Evolutionary conservation across 305 asterid species (phyloP).

Genomic region (Salvia sclarea): DNA sequence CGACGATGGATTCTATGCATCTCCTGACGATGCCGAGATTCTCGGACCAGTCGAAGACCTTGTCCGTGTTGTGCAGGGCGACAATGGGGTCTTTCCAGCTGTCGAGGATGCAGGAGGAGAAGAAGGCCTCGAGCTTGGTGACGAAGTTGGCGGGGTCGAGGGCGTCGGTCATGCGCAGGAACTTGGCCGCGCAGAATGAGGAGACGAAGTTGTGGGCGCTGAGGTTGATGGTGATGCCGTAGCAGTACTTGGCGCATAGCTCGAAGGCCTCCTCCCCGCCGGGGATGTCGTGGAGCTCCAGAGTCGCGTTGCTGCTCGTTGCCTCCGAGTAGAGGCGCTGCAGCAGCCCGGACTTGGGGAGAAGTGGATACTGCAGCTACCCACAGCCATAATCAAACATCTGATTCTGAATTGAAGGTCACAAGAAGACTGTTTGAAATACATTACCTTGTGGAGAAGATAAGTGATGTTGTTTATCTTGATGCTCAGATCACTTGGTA

Average conservation of each 20-base stretch:
- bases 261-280: slow-evolving; percentile 83
- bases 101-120: slow-evolving; percentile 68
- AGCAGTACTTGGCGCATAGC: slow-evolving; percentile 79
- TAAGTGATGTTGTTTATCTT: slow-evolving; percentile 54
- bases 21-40: slow-evolving; percentile 65
- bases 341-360: slow-evolving; percentile 68
- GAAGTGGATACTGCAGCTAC: slow-evolving; percentile 56
- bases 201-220: slow-evolving; percentile 68
- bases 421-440: too few species aligned
- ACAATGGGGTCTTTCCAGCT: slow-evolving; percentile 78
- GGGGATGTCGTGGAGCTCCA: slow-evolving; percentile 65
- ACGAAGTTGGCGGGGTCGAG: slow-evolving; percentile 59
- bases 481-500: slow-evolving; percentile 63
- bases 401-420: too few species aligned
- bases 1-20: slow-evolving; percentile 71
- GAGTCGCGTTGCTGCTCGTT: slow-evolving; percentile 24
- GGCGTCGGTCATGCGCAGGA: slow-evolving; percentile 69
- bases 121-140: slow-evolving; percentile 61
- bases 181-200: slow-evolving; percentile 69
- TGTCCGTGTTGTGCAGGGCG: slow-evolving; percentile 50
- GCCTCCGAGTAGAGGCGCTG: slow-evolving; percentile 46
- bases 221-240: slow-evolving; percentile 71
- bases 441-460: slow-evolving; percentile 76
- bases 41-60: slow-evolving; percentile 62
- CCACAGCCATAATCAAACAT: slow-evolving; percentile 28